Evolutionary conservation across 225 moss, liverwort and hornwort genomes (phyloP).

Genomic region (Ulota crispa): DNA sequence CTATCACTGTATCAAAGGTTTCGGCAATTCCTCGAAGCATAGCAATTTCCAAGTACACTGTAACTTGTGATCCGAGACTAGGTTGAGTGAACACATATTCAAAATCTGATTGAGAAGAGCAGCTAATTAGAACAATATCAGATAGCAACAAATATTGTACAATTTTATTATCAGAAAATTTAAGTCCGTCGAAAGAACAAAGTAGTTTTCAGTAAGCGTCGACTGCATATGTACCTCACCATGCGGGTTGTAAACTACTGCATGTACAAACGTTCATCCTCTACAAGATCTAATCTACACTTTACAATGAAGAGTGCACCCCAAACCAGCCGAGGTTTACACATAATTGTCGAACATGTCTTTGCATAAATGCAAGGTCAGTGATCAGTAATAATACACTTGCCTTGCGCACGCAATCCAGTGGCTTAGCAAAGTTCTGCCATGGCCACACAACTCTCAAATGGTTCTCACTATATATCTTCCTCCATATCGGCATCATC

Average conservation of each 20-base stretch:
- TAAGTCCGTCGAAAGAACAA: neutral
- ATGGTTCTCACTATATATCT: constrained; percentile 23
- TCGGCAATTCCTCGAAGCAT: no score
- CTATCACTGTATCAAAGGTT: no score
- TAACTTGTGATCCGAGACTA: no score
- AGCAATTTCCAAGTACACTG: no score
- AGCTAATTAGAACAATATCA: neutral
- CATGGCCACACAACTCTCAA: neutral
- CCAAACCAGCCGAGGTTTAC: neutral
- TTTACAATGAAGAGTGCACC: neutral
- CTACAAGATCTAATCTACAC: neutral
- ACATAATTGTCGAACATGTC: neutral
- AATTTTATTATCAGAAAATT: no score
- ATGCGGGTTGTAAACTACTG: neutral
- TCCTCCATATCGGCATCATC: constrained; percentile 76
- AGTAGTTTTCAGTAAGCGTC: neutral
- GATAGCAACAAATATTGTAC: neutral
- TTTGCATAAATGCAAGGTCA: neutral
- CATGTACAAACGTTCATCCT: neutral
- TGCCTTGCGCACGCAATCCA: neutral
- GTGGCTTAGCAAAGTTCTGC: neutral
- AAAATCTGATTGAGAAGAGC: neutral
- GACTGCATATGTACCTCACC: neutral
- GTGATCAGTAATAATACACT: neutral
- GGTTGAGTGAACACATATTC: neutral